Conservation (phyloP, 108 stramenopile genomes). For the Stephanodiscus minutulus region DNA sequence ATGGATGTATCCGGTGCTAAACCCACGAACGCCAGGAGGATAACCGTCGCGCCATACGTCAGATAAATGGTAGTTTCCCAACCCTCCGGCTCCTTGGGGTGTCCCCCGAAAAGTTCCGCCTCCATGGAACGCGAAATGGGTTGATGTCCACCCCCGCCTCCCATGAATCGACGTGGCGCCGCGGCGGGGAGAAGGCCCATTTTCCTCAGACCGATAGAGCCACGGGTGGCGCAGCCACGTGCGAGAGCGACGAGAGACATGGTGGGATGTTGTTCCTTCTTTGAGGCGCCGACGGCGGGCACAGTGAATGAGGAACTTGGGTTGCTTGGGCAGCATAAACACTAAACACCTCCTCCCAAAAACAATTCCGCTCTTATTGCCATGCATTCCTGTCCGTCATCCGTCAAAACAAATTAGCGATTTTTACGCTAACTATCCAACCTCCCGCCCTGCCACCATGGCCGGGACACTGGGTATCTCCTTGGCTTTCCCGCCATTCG, state of each 20-base stretch:
- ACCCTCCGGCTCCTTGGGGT: conserved; percentile 54
- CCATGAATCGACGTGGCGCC: conserved; percentile 38
- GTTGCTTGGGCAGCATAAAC: too few relatives aligned
- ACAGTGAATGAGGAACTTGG: too few relatives aligned
- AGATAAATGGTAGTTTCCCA: conserved; percentile 64
- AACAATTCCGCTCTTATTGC: too few relatives aligned
- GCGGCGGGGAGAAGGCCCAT: conserved; percentile 4
- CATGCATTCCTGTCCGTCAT: too few relatives aligned
- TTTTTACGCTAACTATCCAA: too few relatives aligned
- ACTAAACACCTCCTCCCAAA: too few relatives aligned
- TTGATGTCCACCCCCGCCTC: conserved; percentile 38
- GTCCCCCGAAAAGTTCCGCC: conserved; percentile 58
- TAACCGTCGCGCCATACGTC: conserved; percentile 39
- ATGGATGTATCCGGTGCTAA: conserved; percentile 63
- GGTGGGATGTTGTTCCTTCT: not conserved
- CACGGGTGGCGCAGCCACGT: conserved; percentile 17
- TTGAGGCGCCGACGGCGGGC: not conserved
- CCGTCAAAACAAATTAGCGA: too few relatives aligned
- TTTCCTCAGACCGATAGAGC: not conserved
- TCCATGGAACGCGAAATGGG: conserved; percentile 63
- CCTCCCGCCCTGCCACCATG: too few relatives aligned
- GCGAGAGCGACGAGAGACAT: conserved; percentile 18
- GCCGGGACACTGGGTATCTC: too few relatives aligned
- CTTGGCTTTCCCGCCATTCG: too few relatives aligned
- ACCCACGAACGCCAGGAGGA: conserved; percentile 32